A percentile compares a stretch with the other conserved stretches of the same genome.
These are phyloP conservation scores for Paecilomyces variotii DNA, from an alignment of 2,329 filamentous ascomycete species.

Conservation along the genomic window DNA sequence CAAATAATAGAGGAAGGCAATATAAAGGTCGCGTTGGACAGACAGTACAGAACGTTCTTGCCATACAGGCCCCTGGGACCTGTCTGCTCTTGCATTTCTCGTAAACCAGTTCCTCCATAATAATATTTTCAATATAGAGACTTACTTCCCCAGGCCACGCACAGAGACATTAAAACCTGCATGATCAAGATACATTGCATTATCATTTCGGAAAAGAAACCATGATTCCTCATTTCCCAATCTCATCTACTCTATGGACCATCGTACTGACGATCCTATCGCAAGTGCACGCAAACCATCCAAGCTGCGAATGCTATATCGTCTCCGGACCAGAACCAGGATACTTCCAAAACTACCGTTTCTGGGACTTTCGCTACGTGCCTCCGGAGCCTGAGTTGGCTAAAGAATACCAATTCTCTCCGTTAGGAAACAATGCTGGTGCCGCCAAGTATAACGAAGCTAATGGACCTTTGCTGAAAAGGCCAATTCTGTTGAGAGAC, in stretches of 20 bases:
- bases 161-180: no score
- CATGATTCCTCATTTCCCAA: not conserved
- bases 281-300: not conserved
- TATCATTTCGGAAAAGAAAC: not conserved
- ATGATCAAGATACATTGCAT: no score
- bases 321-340: slow-evolving; percentile 34
- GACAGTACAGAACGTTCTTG: not conserved
- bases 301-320: slow-evolving; percentile 41
- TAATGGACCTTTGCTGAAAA: not conserved
- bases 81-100: no score
- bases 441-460: slow-evolving; percentile 6
- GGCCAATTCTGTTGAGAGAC: slow-evolving; percentile 22
- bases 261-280: not conserved
- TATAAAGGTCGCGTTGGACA: no score
- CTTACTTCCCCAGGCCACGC: no score
- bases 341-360: slow-evolving; percentile 45
- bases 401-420: slow-evolving; percentile 15
- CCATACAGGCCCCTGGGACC: not conserved
- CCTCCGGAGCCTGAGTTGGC: slow-evolving; percentile 16
- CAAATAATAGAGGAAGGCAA: no score
- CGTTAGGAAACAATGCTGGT: slow-evolving; percentile 8
- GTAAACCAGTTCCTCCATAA: no score
- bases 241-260: not conserved
- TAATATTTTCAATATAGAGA: no score
- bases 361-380: slow-evolving; percentile 45